Evolutionary conservation across 2,329 filamentous ascomycete species (phyloP).

Genomic region (Aspergillus sp.): DNA sequence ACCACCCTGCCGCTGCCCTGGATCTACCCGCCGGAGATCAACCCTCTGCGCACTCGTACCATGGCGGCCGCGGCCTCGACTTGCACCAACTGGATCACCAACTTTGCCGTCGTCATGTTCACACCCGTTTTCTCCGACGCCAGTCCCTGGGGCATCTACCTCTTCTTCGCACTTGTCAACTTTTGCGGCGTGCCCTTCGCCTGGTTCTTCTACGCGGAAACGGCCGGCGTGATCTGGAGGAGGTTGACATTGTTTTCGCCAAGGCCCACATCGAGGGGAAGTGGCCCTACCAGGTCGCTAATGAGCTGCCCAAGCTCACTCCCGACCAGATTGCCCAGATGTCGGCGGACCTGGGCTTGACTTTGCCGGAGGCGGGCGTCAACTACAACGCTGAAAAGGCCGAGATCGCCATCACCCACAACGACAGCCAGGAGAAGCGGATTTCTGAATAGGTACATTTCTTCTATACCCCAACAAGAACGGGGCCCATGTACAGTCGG

Average conservation of each 20-base stretch:
- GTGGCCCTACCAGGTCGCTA: conserved; percentile 18
- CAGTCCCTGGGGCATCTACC: conserved; percentile 32
- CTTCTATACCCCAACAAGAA: not conserved
- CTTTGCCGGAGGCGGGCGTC: conserved; percentile 18
- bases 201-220: conserved; percentile 46
- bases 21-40: conserved; percentile 43
- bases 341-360: conserved; percentile 22
- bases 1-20: conserved; percentile 56
- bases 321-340: conserved; percentile 19
- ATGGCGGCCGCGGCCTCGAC: conserved; percentile 46
- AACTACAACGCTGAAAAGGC: conserved; percentile 10
- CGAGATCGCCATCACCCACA: conserved; percentile 14
- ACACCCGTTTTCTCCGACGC: conserved; percentile 30
- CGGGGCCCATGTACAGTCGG: not conserved
- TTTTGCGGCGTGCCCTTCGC: conserved; percentile 40
- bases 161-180: conserved; percentile 34
- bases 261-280: conserved; percentile 32
- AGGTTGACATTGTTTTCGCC: conserved; percentile 33
- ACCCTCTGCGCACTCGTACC: conserved; percentile 46
- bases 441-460: not conserved
- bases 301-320: conserved; percentile 23
- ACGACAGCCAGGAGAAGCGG: conserved; percentile 8
- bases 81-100: conserved; percentile 47
- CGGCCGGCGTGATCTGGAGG: conserved; percentile 35
- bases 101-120: conserved; percentile 46